A percentile compares a stretch with the other conserved stretches of the same genome.
Conservation (phyloP, 2,329 filamentous ascomycete genomes). For the Cryphonectria japonica region DNA sequence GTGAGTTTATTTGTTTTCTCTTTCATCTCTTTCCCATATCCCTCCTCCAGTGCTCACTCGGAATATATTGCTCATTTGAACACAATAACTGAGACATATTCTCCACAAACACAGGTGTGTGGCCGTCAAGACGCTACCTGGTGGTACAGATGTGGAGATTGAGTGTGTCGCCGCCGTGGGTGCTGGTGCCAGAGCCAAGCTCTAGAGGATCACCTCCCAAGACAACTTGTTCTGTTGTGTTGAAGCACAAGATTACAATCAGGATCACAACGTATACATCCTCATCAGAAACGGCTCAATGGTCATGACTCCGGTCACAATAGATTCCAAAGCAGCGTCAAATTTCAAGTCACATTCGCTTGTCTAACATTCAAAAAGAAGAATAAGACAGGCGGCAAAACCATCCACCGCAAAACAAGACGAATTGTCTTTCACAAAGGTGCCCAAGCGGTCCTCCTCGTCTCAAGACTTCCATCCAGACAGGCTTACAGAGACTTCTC, state of each 20-base stretch:
- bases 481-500: conserved; percentile 19
- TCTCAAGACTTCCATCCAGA: neutral
- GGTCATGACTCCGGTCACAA: no score
- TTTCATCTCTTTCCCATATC: neutral
- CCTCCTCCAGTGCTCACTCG: neutral
- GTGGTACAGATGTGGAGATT: conserved; percentile 41
- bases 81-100: neutral
- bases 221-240: neutral
- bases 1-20: conserved; percentile 35
- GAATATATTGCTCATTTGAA: neutral
- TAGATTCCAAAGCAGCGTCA: no score
- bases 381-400: no score
- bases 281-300: no score
- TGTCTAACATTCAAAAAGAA: neutral
- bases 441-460: neutral
- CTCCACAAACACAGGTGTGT: conserved; percentile 35
- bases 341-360: neutral
- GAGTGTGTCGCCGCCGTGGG: conserved; percentile 40
- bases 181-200: conserved; percentile 3
- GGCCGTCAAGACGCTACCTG: conserved; percentile 41
- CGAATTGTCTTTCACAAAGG: neutral
- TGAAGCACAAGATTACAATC: neutral
- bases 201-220: neutral
- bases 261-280: no score
- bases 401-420: neutral